These are phyloP conservation scores for Ilyonectria sp. DNA, from an alignment of 2,329 filamentous ascomycete genomes.

Conservation along the genomic window DNA sequence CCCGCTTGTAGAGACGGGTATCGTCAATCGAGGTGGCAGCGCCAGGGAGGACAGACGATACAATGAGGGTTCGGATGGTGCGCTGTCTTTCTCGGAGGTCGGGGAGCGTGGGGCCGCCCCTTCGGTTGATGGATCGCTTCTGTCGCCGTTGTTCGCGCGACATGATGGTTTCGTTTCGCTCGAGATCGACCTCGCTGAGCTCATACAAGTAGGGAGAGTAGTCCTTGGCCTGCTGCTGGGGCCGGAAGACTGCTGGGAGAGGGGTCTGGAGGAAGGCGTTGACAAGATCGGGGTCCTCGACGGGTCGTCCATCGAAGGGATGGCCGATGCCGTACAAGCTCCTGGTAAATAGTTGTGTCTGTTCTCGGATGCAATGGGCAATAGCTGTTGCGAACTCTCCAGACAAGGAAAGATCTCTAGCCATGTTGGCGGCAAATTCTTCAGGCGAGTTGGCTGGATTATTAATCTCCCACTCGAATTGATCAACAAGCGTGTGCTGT, in stretches of 20 bases:
- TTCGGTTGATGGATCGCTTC: constrained; percentile 94
- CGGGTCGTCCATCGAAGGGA: constrained; percentile 92
- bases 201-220: constrained; percentile 95
- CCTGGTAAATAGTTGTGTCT: constrained; percentile 93
- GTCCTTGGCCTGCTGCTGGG: constrained; percentile 93
- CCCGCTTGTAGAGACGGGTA: constrained; percentile 87
- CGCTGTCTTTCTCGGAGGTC: constrained; percentile 95
- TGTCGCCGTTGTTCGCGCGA: constrained; percentile 94
- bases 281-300: constrained; percentile 92
- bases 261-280: constrained; percentile 90
- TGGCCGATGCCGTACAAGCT: constrained; percentile 95
- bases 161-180: constrained; percentile 92
- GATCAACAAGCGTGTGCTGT: constrained; percentile 92
- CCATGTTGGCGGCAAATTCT: constrained; percentile 92
- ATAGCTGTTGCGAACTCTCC: constrained; percentile 98
- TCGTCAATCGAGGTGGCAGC: constrained; percentile 86
- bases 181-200: constrained; percentile 89
- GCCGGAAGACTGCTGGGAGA: constrained; percentile 85
- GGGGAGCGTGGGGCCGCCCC: constrained; percentile 93
- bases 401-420: constrained; percentile 88
- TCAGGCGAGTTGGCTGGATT: constrained; percentile 94
- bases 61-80: constrained; percentile 91
- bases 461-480: constrained; percentile 99
- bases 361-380: constrained; percentile 96
- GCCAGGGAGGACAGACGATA: constrained; percentile 93